phyloP scores from a whole-genome alignment of 2,329 filamentous ascomycete genomes.

The Coniochaeta ligniaria region DNA sequence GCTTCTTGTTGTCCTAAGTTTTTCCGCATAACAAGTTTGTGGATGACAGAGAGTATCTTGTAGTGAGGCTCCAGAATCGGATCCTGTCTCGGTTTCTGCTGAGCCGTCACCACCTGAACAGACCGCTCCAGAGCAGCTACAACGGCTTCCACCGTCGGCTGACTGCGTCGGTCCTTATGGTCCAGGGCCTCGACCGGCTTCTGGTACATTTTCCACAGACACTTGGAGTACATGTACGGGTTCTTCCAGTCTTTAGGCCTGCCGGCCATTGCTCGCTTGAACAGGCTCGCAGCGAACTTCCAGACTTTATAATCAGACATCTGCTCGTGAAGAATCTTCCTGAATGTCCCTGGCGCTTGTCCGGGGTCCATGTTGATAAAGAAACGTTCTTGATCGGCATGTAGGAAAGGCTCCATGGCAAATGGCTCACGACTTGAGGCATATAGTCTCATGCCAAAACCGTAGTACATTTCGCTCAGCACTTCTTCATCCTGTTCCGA shows the following conservation, averaged over 20 bases:
- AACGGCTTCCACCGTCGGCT: conserved; percentile 32
- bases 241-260: conserved; percentile 53
- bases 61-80: conserved; percentile 88
- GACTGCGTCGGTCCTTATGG: conserved; percentile 29
- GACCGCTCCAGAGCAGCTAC: conserved; percentile 43
- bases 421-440: conserved; percentile 56
- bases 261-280: conserved; percentile 46
- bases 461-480: conserved; percentile 51
- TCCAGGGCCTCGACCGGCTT: conserved; percentile 36
- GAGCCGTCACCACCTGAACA: conserved; percentile 39
- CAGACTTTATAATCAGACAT: conserved; percentile 55
- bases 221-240: conserved; percentile 54
- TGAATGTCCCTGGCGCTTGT: conserved; percentile 34
- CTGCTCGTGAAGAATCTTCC: conserved; percentile 43
- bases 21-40: conserved; percentile 65
- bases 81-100: conserved; percentile 54
- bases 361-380: conserved; percentile 35
- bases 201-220: conserved; percentile 57
- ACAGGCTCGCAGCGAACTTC: conserved; percentile 52
- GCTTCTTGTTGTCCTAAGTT: conserved; percentile 41
- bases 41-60: conserved; percentile 74
- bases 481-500: conserved; percentile 43
- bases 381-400: conserved; percentile 49
- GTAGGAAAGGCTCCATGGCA: conserved; percentile 54
- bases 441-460: conserved; percentile 55